These are phyloP conservation scores for Gossypium arboreum DNA, from an alignment of 345 rosid genomes.

Conservation along the genomic window DNA sequence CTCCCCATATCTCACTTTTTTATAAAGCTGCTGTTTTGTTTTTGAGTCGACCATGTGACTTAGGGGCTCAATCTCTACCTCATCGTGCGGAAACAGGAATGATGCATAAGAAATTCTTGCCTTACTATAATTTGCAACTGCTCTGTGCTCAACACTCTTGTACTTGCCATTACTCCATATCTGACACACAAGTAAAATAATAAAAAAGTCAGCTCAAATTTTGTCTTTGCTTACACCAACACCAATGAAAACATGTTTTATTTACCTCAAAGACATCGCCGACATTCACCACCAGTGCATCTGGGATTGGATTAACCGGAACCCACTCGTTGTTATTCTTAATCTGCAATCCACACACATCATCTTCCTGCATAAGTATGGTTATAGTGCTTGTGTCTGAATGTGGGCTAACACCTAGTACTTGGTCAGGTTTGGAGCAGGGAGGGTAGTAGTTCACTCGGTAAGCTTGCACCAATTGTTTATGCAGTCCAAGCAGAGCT, in stretches of 20 bases:
- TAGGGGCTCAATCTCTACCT: conserved; percentile 26
- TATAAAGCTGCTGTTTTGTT: conserved; percentile 9
- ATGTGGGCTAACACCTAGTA: conserved; percentile 29
- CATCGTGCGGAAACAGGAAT: conserved; percentile 17
- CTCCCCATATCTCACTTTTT: conserved; percentile 21
- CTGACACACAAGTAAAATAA: neutral
- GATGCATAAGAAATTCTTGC: conserved; percentile 26
- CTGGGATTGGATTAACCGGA: conserved; percentile 22
- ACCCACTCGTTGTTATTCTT: conserved; percentile 22
- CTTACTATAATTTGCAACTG: conserved; percentile 15
- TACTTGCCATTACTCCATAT: conserved; percentile 28
- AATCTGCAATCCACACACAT: conserved; percentile 25
- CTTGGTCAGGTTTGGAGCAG: conserved; percentile 23
- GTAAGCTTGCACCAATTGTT: conserved; percentile 21
- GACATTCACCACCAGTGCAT: conserved; percentile 28
- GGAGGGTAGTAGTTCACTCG: conserved; percentile 28
- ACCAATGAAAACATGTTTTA: neutral
- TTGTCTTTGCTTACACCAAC: neutral
- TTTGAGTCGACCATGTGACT: conserved; percentile 14
- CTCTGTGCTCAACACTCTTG: conserved; percentile 28
- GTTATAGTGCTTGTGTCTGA: conserved; percentile 25
- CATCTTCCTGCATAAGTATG: conserved; percentile 23
- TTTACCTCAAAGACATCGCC: conserved; percentile 30
- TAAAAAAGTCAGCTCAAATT: neutral
- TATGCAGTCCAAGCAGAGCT: conserved; percentile 21